Evolutionary conservation across 2,329 filamentous ascomycete species (phyloP).

Genomic region (Fusarium sp.): DNA sequence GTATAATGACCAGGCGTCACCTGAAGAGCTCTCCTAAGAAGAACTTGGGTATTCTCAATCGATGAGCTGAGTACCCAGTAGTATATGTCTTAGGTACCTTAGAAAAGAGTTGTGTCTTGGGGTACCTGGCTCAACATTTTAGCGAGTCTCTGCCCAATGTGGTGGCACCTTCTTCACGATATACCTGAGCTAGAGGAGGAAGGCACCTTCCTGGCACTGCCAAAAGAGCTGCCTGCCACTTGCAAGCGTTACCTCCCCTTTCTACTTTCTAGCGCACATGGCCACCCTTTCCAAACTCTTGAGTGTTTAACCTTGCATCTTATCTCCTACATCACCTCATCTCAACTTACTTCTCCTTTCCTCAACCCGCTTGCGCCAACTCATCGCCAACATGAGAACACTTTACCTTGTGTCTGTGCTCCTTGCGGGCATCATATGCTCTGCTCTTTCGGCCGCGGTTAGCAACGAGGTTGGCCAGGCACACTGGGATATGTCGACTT

Average conservation of each 20-base stretch:
- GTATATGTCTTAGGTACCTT: no score
- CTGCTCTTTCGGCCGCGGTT: background rate
- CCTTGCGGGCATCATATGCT: background rate
- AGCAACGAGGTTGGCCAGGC: background rate
- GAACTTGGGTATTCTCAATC: no score
- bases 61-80: no score
- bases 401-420: background rate
- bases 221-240: background rate
- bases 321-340: background rate
- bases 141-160: background rate
- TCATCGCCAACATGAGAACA: background rate
- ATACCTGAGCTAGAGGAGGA: background rate
- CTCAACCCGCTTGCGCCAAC: background rate
- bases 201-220: background rate
- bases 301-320: background rate
- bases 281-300: background rate
- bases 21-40: no score
- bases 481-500: conserved; percentile 49
- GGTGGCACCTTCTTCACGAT: conserved; percentile 13
- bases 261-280: background rate
- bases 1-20: no score
- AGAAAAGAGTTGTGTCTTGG: no score
- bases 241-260: background rate
- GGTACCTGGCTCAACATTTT: no score
- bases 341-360: background rate